Evolutionary conservation across 257 asterid genomes (phyloP).

Genomic region (Solanum neorickii): DNA sequence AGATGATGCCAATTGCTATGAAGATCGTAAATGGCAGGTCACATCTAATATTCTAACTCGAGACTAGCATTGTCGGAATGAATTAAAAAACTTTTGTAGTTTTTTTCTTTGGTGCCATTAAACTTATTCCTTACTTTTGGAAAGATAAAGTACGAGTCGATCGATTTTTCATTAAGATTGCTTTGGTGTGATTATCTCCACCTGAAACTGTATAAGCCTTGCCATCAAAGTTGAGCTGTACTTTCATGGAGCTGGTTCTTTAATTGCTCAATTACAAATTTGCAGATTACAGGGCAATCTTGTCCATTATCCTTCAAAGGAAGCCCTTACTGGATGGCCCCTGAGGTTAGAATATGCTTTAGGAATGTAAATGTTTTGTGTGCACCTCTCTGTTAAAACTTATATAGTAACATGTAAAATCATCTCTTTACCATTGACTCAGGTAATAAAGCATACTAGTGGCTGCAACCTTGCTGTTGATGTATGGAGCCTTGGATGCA

Average conservation of each 20-base stretch:
- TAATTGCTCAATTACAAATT: neutral
- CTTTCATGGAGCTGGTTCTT: neutral
- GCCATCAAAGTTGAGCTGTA: neutral
- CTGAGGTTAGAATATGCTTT: conserved; percentile 48
- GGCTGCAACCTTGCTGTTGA: conserved; percentile 97
- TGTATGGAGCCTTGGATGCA: conserved; percentile 99
- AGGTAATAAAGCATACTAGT: conserved; percentile 73
- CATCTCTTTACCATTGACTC: conserved; percentile 1
- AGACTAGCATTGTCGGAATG: neutral
- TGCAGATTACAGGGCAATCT: conserved; percentile 81
- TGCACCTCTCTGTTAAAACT: neutral
- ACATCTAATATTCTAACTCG: neutral
- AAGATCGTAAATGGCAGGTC: neutral
- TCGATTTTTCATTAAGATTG: neutral
- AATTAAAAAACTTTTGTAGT: neutral
- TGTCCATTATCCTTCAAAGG: conserved; percentile 52
- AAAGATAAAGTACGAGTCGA: neutral
- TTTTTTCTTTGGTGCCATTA: neutral
- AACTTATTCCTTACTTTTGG: neutral
- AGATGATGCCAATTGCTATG: neutral
- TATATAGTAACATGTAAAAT: neutral
- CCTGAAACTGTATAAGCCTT: neutral
- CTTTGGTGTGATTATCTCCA: neutral
- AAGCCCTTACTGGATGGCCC: conserved; percentile 93
- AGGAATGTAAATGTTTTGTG: neutral